phyloP scores from a whole-genome alignment of 1,139 yeast genomes.

The Pichia sp. region DNA sequence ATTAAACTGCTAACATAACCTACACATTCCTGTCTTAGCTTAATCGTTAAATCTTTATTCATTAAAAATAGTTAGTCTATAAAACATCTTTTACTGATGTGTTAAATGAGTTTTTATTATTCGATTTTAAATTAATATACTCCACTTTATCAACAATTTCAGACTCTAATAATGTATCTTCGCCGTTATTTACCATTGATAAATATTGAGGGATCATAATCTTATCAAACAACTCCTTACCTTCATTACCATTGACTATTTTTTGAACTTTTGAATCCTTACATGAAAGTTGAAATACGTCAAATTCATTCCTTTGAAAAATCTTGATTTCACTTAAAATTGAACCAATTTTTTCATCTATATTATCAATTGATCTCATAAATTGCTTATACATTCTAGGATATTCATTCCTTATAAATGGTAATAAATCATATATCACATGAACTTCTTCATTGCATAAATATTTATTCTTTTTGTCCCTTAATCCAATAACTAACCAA shows the following conservation, averaged over 20 bases:
- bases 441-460: slow-evolving; percentile 5
- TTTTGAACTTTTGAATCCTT: neutral
- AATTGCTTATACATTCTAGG: slow-evolving; percentile 5
- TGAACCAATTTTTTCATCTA: neutral
- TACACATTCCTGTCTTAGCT: too few relatives aligned
- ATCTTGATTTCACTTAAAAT: slow-evolving; percentile 2
- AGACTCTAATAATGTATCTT: neutral
- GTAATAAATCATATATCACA: slow-evolving; percentile 11
- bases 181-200: neutral
- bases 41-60: too few relatives aligned
- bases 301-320: slow-evolving; percentile 1
- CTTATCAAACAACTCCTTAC: neutral
- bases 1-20: too few relatives aligned
- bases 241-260: neutral
- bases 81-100: too few relatives aligned
- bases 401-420: slow-evolving; percentile 8
- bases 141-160: neutral
- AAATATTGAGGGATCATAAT: slow-evolving; percentile 7
- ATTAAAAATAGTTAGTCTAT: too few relatives aligned
- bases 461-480: slow-evolving; percentile 8
- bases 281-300: slow-evolving; percentile 2
- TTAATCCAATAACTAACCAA: slow-evolving; percentile 16
- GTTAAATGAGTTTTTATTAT: too few relatives aligned
- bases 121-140: neutral
- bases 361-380: neutral